Conservation (phyloP, 192 early-diverging fungal species). For the Backusella tuberculispora region DNA sequence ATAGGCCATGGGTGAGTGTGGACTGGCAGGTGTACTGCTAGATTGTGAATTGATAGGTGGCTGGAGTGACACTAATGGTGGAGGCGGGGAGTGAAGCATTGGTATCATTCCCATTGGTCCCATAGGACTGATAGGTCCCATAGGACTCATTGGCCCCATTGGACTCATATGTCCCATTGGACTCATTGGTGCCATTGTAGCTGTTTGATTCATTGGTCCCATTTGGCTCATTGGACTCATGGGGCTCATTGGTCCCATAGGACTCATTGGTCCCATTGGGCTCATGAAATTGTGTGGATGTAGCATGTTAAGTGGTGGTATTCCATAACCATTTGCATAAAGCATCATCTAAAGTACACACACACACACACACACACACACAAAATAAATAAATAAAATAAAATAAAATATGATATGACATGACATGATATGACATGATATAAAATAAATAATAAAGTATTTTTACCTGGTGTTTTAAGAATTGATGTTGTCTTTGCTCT, state of each 20-base stretch:
- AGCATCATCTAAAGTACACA: conserved; percentile 42
- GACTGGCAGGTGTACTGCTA: conserved; percentile 9
- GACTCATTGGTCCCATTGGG: conserved; percentile 11
- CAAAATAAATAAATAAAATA: neutral
- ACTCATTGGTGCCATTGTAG: neutral
- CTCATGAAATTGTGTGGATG: conserved; percentile 18
- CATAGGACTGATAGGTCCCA: neutral
- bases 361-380: too few relatives aligned
- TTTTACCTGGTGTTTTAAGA: conserved; percentile 40
- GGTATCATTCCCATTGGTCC: conserved; percentile 14
- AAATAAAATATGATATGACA: neutral
- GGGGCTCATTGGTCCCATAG: conserved; percentile 15
- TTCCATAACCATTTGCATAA: conserved; percentile 30
- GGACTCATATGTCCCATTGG: conserved; percentile 12
- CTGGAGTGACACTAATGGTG: neutral
- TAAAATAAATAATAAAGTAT: neutral
- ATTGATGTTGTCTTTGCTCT: conserved; percentile 44
- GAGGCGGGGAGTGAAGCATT: conserved; percentile 3
- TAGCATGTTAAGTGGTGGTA: conserved; percentile 10
- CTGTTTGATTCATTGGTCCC: neutral
- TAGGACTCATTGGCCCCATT: neutral
- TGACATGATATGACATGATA: neutral
- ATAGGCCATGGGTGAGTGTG: neutral
- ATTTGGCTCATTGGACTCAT: conserved; percentile 15
- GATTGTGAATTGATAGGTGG: neutral